Percentiles rank a stretch among this genome's conserved stretches.
These are phyloP conservation scores for Bretschneidera sinensis DNA, from an alignment of 345 rosid species.

Conservation along the genomic window DNA sequence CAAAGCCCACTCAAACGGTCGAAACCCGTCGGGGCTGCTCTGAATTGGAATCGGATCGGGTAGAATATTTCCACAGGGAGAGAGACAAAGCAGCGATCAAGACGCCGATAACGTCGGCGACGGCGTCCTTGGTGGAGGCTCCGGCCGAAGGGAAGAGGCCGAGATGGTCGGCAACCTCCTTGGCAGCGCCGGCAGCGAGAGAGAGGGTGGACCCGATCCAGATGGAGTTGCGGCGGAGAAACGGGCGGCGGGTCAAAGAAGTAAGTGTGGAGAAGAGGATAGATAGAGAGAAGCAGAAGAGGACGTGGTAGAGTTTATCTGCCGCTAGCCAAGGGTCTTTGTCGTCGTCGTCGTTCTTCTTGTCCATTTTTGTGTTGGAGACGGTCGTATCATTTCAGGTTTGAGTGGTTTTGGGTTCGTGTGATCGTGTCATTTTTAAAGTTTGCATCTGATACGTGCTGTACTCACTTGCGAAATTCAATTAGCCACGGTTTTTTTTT, in stretches of 20 bases:
- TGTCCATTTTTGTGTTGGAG: too few relatives aligned
- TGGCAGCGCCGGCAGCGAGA: conserved; percentile 81
- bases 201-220: conserved; percentile 66
- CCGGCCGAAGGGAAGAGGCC: conserved; percentile 82
- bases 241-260: conserved; percentile 42
- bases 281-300: conserved; percentile 69
- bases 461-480: too few relatives aligned
- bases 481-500: too few relatives aligned
- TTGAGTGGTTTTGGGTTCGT: too few relatives aligned
- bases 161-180: conserved; percentile 84
- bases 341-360: conserved; percentile 13
- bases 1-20: conserved; percentile 43
- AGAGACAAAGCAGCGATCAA: conserved; percentile 48
- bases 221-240: conserved; percentile 55
- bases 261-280: conserved; percentile 58
- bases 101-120: conserved; percentile 70
- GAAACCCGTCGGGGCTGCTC: conserved; percentile 38
- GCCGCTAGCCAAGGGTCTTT: conserved; percentile 79
- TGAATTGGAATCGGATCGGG: conserved; percentile 18
- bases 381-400: too few relatives aligned
- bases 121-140: conserved; percentile 76
- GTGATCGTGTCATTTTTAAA: too few relatives aligned
- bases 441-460: too few relatives aligned
- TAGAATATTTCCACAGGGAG: conserved; percentile 24
- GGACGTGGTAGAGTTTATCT: conserved; percentile 80